Conservation (phyloP, 179 eudicot genomes). For the Actinidia chinensis region DNA sequence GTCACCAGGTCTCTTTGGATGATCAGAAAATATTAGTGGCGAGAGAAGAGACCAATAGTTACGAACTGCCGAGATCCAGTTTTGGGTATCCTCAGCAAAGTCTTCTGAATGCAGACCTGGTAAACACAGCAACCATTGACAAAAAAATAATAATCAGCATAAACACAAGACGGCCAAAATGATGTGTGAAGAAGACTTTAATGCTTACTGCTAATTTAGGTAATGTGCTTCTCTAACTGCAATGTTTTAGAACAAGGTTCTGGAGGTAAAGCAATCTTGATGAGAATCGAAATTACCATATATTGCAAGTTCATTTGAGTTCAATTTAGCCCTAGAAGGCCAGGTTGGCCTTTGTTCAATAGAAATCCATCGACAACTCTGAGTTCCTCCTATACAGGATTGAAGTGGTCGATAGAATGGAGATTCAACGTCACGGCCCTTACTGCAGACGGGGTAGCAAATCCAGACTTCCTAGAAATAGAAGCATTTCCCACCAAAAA, state of each 20-base stretch:
- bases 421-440: conserved; percentile 75
- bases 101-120: conserved; percentile 70
- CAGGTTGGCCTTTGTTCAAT: conserved; percentile 71
- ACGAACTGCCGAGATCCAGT: conserved; percentile 68
- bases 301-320: conserved; percentile 58
- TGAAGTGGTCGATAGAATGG: conserved; percentile 83
- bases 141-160: background rate
- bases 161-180: background rate
- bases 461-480: conserved; percentile 68
- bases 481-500: conserved; percentile 16
- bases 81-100: conserved; percentile 66
- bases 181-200: background rate
- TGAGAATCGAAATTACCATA: conserved; percentile 51
- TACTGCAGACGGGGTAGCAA: conserved; percentile 64
- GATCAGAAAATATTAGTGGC: conserved; percentile 94
- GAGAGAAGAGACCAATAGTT: conserved; percentile 98
- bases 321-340: conserved; percentile 79
- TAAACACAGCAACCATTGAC: conserved; percentile 12
- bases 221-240: background rate
- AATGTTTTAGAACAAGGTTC: background rate
- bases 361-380: conserved; percentile 77
- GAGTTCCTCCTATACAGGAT: conserved; percentile 86
- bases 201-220: background rate
- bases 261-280: background rate
- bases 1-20: conserved; percentile 98